A percentile compares a stretch with the other conserved stretches of the same genome.
These are phyloP conservation scores for Agrostemma githago DNA, from an alignment of 148 eudicot species.

Conservation along the genomic window DNA sequence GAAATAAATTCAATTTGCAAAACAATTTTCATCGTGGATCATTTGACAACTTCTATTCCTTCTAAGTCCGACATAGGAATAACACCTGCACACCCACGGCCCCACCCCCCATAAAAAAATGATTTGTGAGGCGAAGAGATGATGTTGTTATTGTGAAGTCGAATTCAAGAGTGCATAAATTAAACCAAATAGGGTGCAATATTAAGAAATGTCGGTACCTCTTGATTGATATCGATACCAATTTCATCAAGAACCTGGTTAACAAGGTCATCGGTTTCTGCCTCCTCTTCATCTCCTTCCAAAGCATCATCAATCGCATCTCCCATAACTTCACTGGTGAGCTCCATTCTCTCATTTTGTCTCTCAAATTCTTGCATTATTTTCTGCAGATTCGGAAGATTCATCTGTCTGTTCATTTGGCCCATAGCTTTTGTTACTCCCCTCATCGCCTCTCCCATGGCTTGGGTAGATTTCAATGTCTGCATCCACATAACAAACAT, in stretches of 20 bases:
- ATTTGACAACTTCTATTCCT: not conserved
- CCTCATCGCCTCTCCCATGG: slow-evolving; percentile 99
- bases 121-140: not conserved
- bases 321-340: slow-evolving; percentile 87
- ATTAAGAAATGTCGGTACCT: slow-evolving; percentile 39
- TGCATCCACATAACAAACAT: slow-evolving; percentile 28
- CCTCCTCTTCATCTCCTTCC: slow-evolving; percentile 99
- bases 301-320: slow-evolving; percentile 98
- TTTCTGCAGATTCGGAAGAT: slow-evolving; percentile 84
- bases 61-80: not conserved
- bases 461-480: slow-evolving; percentile 98
- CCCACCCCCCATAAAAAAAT: not conserved
- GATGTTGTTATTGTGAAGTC: not conserved
- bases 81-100: not conserved
- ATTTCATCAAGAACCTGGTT: slow-evolving; percentile 96
- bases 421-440: slow-evolving; percentile 99
- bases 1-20: not conserved
- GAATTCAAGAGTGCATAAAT: not conserved
- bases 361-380: slow-evolving; percentile 97
- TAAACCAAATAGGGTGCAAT: not conserved
- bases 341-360: slow-evolving; percentile 98
- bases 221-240: slow-evolving; percentile 80
- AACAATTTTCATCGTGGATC: not conserved
- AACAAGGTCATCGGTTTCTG: slow-evolving; percentile 91
- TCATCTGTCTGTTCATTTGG: slow-evolving; percentile 97